These are phyloP conservation scores for Sugiyamaella mastotermitis DNA, from an alignment of 805 yeast genomes.

Conservation along the genomic window DNA sequence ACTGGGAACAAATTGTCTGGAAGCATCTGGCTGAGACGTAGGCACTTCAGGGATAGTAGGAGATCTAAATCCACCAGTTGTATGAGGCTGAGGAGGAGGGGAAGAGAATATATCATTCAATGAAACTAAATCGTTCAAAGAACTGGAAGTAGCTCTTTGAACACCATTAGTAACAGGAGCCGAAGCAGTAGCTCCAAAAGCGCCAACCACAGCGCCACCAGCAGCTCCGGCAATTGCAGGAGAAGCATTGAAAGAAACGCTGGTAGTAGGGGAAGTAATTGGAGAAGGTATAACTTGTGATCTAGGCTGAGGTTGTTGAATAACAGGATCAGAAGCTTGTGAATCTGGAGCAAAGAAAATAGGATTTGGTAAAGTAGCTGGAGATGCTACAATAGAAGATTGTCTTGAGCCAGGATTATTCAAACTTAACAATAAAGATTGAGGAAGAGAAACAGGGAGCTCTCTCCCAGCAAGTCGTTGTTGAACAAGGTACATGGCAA, in stretches of 20 bases:
- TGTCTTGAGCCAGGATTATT: constrained; percentile 31
- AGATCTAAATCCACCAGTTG: background rate
- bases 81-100: constrained; percentile 28
- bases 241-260: constrained; percentile 1
- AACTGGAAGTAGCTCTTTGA: constrained; percentile 16
- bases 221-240: background rate
- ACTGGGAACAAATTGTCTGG: constrained; percentile 61
- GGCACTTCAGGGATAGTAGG: too few species aligned
- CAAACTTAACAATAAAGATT: constrained; percentile 40
- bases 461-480: constrained; percentile 71
- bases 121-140: constrained; percentile 34
- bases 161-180: constrained; percentile 15
- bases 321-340: constrained; percentile 13
- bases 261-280: background rate
- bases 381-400: constrained; percentile 8
- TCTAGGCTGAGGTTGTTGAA: constrained; percentile 8
- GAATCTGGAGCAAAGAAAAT: too few species aligned
- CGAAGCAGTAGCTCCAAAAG: background rate
- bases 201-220: constrained; percentile 1
- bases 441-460: constrained; percentile 75
- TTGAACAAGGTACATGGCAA: constrained; percentile 91
- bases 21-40: too few species aligned
- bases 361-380: constrained; percentile 13
- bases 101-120: constrained; percentile 49
- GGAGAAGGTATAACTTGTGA: background rate